Conservation (phyloP, 106 monocot species). For the Dioscorea zingiberensis region DNA sequence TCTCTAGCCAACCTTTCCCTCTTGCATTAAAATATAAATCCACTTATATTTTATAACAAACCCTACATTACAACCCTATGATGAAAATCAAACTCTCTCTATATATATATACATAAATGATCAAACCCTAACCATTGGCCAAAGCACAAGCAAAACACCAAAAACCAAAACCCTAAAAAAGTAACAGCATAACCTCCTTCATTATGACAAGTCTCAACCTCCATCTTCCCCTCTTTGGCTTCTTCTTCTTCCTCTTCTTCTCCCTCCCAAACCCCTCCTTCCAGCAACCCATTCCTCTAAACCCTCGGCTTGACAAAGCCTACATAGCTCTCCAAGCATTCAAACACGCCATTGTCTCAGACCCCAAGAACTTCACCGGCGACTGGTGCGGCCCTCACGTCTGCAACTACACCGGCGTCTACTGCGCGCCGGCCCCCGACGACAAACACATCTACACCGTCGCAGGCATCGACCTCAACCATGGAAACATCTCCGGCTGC, state of each 20-base stretch:
- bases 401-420: constrained; percentile 53
- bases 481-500: constrained; percentile 20
- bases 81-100: too few relatives aligned
- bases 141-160: too few relatives aligned
- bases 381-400: constrained; percentile 53
- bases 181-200: too few relatives aligned
- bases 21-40: too few relatives aligned
- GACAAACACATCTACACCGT: constrained; percentile 31
- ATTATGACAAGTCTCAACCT: not conserved
- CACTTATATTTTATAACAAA: too few relatives aligned
- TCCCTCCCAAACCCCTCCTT: not conserved
- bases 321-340: constrained; percentile 41
- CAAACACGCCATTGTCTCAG: constrained; percentile 36
- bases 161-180: too few relatives aligned
- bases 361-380: constrained; percentile 38
- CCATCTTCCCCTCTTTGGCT: constrained; percentile 10
- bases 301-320: constrained; percentile 39
- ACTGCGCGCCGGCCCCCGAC: constrained; percentile 38
- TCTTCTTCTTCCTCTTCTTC: constrained; percentile 7
- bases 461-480: constrained; percentile 44
- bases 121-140: too few relatives aligned
- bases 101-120: too few relatives aligned
- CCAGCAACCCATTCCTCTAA: not conserved
- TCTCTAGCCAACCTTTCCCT: too few relatives aligned
- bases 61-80: too few relatives aligned